A percentile compares a stretch with the other conserved stretches of the same genome.
Evolutionary conservation across 805 yeast species (phyloP).

Genomic region (Clavispora vitiphila): DNA sequence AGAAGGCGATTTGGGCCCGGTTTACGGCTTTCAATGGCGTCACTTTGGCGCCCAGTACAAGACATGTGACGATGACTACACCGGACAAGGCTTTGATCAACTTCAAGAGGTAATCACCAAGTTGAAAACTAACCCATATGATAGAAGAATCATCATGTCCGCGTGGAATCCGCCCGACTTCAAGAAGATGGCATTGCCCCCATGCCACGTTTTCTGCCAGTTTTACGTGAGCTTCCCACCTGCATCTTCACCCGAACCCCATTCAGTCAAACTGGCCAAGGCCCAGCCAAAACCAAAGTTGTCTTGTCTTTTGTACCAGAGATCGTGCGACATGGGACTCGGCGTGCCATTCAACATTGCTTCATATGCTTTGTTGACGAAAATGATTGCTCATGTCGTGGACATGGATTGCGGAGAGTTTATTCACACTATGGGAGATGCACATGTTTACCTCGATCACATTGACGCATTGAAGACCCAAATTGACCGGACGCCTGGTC

Average conservation of each 20-base stretch:
- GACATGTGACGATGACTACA: constrained; percentile 82
- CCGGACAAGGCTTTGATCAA: constrained; percentile 89
- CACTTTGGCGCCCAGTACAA: constrained; percentile 94
- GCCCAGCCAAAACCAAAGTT: constrained; percentile 51
- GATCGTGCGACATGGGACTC: constrained; percentile 99
- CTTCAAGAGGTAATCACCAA: constrained; percentile 72
- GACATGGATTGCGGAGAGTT: constrained; percentile 95
- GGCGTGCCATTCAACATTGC: constrained; percentile 99
- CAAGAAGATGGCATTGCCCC: constrained; percentile 92
- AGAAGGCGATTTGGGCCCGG: constrained; percentile 97
- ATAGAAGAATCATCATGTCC: constrained; percentile 86
- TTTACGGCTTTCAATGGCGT: constrained; percentile 99
- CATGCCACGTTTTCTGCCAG: constrained; percentile 95
- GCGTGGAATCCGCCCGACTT: constrained; percentile 99
- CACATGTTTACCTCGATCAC: constrained; percentile 92
- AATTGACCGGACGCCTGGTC: constrained; percentile 64
- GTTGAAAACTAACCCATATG: constrained; percentile 84
- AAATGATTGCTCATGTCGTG: constrained; percentile 93
- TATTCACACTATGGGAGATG: constrained; percentile 93
- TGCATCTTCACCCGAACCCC: constrained; percentile 16
- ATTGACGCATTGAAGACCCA: constrained; percentile 86
- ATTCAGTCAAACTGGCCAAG: constrained; percentile 10
- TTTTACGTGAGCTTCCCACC: constrained; percentile 86
- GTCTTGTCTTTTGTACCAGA: constrained; percentile 86
- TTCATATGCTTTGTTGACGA: constrained; percentile 86